Conservation (phyloP, 768 basidiomycete species). For the Rossbeevera mucosa region DNA sequence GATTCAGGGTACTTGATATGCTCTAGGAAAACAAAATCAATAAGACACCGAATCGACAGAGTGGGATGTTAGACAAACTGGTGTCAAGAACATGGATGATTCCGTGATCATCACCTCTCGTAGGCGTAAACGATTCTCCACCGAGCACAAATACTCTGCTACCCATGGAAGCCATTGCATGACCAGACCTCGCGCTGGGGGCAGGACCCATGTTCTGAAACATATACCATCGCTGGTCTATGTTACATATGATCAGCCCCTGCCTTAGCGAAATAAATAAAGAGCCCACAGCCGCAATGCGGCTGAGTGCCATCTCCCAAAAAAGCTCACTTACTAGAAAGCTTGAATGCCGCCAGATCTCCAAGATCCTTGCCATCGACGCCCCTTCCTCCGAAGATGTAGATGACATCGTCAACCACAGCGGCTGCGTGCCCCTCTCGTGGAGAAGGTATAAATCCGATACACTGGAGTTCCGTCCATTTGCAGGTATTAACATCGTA, state of each 20-base stretch:
- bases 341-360: constrained; percentile 95
- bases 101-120: constrained; percentile 72
- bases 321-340: constrained; percentile 69
- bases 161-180: constrained; percentile 95
- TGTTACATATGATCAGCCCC: constrained; percentile 10
- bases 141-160: constrained; percentile 89
- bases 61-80: constrained; percentile 49
- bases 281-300: neutral
- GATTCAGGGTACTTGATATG: constrained; percentile 92
- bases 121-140: constrained; percentile 80
- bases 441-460: constrained; percentile 93
- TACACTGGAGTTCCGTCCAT: constrained; percentile 93
- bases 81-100: constrained; percentile 93
- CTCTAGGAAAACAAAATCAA: constrained; percentile 39
- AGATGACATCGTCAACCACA: constrained; percentile 94
- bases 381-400: constrained; percentile 94
- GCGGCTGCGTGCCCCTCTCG: constrained; percentile 96
- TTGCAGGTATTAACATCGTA: constrained; percentile 75
- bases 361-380: constrained; percentile 95
- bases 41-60: neutral
- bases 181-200: constrained; percentile 88
- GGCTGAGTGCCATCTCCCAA: neutral
- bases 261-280: constrained; percentile 1
- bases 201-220: constrained; percentile 99
- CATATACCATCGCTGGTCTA: constrained; percentile 99